Conservation (phyloP, 169 alveolate species). For the Plasmodium gonderi region DNA sequence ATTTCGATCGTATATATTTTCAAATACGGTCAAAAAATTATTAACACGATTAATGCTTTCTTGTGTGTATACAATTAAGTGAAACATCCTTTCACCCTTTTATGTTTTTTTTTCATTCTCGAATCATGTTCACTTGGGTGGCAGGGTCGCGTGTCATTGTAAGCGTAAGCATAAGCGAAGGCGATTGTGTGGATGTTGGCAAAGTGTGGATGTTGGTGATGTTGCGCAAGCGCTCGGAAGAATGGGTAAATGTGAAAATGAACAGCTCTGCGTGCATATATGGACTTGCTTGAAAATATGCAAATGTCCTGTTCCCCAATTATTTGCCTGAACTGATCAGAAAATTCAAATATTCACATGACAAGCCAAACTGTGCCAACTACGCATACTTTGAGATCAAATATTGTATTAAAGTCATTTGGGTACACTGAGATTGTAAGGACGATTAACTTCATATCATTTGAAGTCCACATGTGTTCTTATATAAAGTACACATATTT, state of each 20-base stretch:
- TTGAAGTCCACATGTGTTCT: background rate
- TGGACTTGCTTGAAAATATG: background rate
- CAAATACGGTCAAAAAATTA: constrained; percentile 8
- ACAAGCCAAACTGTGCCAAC: background rate
- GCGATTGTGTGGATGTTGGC: too few species aligned
- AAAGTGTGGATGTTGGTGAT: background rate
- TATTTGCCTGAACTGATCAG: constrained; percentile 1
- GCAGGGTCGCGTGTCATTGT: too few species aligned
- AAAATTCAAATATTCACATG: background rate
- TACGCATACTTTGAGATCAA: background rate
- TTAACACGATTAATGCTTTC: constrained; percentile 5
- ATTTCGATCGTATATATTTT: constrained; percentile 50
- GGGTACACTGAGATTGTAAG: background rate
- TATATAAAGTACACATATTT: background rate
- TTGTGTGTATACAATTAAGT: constrained; percentile 49
- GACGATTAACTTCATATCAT: background rate
- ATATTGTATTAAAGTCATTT: background rate
- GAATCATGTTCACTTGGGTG: too few species aligned
- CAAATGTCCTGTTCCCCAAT: background rate
- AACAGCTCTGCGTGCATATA: background rate
- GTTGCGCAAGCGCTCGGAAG: too few species aligned
- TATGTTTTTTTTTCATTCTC: too few species aligned
- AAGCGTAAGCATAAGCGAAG: too few species aligned
- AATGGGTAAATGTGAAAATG: background rate
- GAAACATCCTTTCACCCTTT: constrained; percentile 27